Evolutionary conservation across 192 early-diverging fungal species (phyloP), one percentile per base, ranked within the genome.

Genomic region (Chytriomyces sp.): DNA sequence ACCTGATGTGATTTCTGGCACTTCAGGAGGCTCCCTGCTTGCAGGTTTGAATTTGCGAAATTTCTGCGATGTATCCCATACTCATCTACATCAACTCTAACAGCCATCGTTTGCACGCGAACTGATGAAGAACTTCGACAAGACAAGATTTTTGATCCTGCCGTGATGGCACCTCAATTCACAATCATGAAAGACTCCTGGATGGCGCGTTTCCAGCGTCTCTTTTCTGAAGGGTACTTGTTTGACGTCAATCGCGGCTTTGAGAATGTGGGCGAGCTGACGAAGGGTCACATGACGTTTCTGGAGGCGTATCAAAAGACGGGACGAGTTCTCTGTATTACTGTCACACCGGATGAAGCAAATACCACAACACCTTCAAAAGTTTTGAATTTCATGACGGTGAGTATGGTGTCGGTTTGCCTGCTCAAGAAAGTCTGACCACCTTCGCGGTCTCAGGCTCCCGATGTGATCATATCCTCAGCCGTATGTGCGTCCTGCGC

Each of bases 221-320:
- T 75, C 25, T 74, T 53, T 33, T 44, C 34, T n/a, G 72, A 77
- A 4, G 80, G 82, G 2, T 74, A 77, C 17, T 62, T 80, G 66
- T 81, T 81, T 70, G 72, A 76, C 44, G 56, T 67, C 22, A 39
- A 70, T 8, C 74, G 74, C 10, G 64, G 76, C 44, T 78, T 74
- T 54, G 28, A 75, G 37, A 67, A 74, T 44, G 54, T 75, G 36
- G 64, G 66, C 33, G n/a, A 39, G 34, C 62, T 68, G 28, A 80
- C 74, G 14, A 77, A 76, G 38, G 76, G 78, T 7, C 88, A 89
- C 22, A 72, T 93, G 74, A 98, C 96, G 0, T 98, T 98, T 70
- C 69, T 84, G 49, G 96, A 98, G 79, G 96, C 96, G 0, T 95
- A 93, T 78, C 85, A 88, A 62, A 76, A 89, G 55, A 96, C 96